Evolutionary conservation across 352 stramenopile genomes (phyloP).

Genomic region (Pythium aquatile): DNA sequence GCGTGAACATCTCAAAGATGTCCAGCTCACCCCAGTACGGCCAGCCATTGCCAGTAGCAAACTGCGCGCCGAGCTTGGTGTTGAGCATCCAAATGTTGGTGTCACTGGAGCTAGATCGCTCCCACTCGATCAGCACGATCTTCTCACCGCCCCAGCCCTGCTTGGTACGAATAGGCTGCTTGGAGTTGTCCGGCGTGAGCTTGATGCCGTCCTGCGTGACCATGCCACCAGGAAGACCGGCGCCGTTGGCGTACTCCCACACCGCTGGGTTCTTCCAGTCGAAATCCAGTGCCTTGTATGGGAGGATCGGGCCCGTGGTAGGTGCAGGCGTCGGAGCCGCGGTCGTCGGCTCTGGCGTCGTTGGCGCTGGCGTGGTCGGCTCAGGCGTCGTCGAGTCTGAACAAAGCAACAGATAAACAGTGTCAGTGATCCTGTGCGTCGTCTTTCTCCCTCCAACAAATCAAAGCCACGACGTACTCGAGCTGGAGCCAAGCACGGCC

Average conservation of each 20-base stretch:
- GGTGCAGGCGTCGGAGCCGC: not conserved
- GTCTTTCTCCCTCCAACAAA: too few relatives aligned
- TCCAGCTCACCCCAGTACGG: slow-evolving; percentile 76
- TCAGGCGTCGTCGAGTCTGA: slow-evolving; percentile 1
- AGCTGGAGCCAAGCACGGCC: not conserved
- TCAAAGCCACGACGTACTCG: not conserved
- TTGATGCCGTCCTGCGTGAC: slow-evolving; percentile 52
- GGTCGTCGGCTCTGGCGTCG: not conserved
- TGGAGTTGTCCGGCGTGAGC: slow-evolving; percentile 48
- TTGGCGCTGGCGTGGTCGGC: not conserved
- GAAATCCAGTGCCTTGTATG: slow-evolving; percentile 58
- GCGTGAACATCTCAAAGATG: slow-evolving; percentile 84
- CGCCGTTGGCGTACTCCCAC: slow-evolving; percentile 59
- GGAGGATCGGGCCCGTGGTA: slow-evolving; percentile 22
- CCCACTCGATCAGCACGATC: slow-evolving; percentile 71
- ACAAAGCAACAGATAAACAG: not conserved
- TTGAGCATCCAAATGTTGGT: slow-evolving; percentile 88
- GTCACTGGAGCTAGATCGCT: slow-evolving; percentile 54
- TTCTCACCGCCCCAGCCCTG: slow-evolving; percentile 68
- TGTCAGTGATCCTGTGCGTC: too few relatives aligned
- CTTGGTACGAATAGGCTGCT: slow-evolving; percentile 57
- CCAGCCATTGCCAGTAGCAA: slow-evolving; percentile 55
- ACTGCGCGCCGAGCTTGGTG: slow-evolving; percentile 64
- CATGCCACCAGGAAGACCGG: slow-evolving; percentile 34
- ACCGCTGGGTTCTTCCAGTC: slow-evolving; percentile 61